A percentile compares a stretch with the other conserved stretches of the same genome.
phyloP scores from a whole-genome alignment of 164 flowering plant genomes.

The grape (Vitis vinifera) region DNA sequence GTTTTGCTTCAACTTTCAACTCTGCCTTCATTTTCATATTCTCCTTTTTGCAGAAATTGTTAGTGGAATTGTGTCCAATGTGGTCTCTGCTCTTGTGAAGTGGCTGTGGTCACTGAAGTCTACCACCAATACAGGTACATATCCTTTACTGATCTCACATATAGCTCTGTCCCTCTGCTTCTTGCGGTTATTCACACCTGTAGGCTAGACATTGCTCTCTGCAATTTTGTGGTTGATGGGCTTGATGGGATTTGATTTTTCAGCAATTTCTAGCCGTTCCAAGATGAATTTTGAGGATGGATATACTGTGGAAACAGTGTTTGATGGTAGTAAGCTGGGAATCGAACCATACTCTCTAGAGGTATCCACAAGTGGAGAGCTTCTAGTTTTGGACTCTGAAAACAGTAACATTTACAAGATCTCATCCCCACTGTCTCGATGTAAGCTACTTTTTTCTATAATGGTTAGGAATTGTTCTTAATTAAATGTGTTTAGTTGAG shows the following conservation, averaged over 20 bases:
- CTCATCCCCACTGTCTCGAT: constrained; percentile 52
- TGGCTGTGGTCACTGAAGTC: constrained; percentile 63
- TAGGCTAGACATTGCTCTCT: background rate
- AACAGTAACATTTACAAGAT: constrained; percentile 65
- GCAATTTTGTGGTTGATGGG: constrained; percentile 12
- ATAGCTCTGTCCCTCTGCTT: background rate
- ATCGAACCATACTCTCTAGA: constrained; percentile 57
- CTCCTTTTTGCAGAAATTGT: constrained; percentile 41
- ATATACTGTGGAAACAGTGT: constrained; percentile 63
- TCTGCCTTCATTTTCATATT: background rate
- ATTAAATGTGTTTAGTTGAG: background rate
- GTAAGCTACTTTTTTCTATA: constrained; percentile 33
- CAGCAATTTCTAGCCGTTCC: constrained; percentile 51
- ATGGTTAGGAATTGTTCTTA: background rate
- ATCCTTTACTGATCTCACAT: constrained; percentile 8
- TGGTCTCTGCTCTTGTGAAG: constrained; percentile 50
- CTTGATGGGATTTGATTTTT: constrained; percentile 15
- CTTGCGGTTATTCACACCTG: background rate
- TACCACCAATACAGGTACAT: constrained; percentile 37
- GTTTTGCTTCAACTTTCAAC: constrained; percentile 2
- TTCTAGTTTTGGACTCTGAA: constrained; percentile 55
- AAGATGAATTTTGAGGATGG: constrained; percentile 70
- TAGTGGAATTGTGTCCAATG: constrained; percentile 52
- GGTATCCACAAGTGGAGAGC: constrained; percentile 51
- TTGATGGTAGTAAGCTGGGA: constrained; percentile 70